Percentiles rank a stretch among this genome's conserved stretches.
Conservation (phyloP, 768 basidiomycete genomes). For the Boletellus ananas region DNA sequence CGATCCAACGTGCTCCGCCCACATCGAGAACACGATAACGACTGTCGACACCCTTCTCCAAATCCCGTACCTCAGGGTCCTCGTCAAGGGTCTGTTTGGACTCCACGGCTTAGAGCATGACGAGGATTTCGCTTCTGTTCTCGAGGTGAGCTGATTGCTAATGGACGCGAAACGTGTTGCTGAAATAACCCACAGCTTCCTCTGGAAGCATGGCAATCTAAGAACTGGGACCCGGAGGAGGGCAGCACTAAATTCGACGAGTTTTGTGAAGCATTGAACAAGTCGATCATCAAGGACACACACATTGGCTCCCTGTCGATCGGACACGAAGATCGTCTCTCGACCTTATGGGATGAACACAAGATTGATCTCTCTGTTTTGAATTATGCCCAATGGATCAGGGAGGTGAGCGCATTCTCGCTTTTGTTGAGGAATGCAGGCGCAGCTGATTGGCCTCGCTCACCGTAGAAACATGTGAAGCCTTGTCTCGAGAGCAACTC, state of each 20-base stretch:
- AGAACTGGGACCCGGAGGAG: constrained; percentile 81
- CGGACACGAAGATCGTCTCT: constrained; percentile 46
- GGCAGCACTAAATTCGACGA: constrained; percentile 60
- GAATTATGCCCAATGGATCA: constrained; percentile 78
- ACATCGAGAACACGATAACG: constrained; percentile 53
- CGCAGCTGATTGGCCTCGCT: background rate
- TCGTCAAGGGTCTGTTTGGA: constrained; percentile 76
- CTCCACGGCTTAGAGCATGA: constrained; percentile 63
- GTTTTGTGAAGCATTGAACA: constrained; percentile 59
- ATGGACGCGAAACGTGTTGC: constrained; percentile 16
- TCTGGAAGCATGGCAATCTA: constrained; percentile 73
- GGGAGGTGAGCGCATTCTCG: constrained; percentile 42
- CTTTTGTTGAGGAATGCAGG: background rate
- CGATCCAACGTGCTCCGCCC: constrained; percentile 55
- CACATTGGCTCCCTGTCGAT: constrained; percentile 41
- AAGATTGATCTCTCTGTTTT: constrained; percentile 55
- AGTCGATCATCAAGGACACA: constrained; percentile 35
- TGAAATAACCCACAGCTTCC: constrained; percentile 41
- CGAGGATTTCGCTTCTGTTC: constrained; percentile 70
- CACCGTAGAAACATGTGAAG: constrained; percentile 48
- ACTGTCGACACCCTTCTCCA: constrained; percentile 62
- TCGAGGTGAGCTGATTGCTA: constrained; percentile 44
- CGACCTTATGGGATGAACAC: constrained; percentile 43
- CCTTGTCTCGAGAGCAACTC: constrained; percentile 46
- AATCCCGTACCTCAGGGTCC: constrained; percentile 40